phyloP scores from a whole-genome alignment of 805 yeast species.

The Candida oleophila region DNA sequence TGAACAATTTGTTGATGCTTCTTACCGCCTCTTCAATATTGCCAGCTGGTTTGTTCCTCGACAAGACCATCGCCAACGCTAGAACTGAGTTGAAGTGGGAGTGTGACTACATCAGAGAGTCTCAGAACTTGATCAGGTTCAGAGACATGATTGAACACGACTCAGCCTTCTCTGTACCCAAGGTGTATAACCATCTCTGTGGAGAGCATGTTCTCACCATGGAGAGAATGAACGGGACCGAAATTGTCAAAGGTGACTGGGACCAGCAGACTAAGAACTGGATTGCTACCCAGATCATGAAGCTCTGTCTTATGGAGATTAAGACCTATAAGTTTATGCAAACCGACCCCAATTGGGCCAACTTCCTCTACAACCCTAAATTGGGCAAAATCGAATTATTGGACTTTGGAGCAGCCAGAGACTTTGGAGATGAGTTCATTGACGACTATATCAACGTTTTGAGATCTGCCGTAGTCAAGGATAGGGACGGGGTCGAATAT shows the following conservation, averaged over 20 bases:
- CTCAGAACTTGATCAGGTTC: conserved; percentile 70
- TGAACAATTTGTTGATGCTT: conserved; percentile 78
- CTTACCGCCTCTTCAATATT: conserved; percentile 82
- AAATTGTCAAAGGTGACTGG: conserved; percentile 75
- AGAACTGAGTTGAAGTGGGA: conserved; percentile 95
- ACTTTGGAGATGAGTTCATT: conserved; percentile 67
- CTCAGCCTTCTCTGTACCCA: conserved; percentile 74
- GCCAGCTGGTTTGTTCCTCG: conserved; percentile 90
- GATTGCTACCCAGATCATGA: conserved; percentile 84
- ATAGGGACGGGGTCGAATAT: conserved; percentile 60
- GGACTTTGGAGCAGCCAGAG: conserved; percentile 95
- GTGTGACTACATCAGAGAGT: conserved; percentile 92
- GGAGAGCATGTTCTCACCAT: conserved; percentile 85
- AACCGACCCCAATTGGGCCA: conserved; percentile 99
- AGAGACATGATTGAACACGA: conserved; percentile 54
- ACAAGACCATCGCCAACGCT: conserved; percentile 90
- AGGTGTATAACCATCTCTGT: conserved; percentile 71
- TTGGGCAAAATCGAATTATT: conserved; percentile 77
- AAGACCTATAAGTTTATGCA: conserved; percentile 89
- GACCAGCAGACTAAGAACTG: conserved; percentile 72
- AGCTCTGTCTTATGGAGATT: conserved; percentile 81
- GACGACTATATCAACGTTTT: conserved; percentile 66
- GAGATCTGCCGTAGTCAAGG: conserved; percentile 70
- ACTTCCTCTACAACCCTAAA: conserved; percentile 77
- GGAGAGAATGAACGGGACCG: conserved; percentile 83